Evolutionary conservation across 2,329 filamentous ascomycete genomes (phyloP), one percentile per base, ranked within the genome.

Genomic region (Botryotinia narcissicola): DNA sequence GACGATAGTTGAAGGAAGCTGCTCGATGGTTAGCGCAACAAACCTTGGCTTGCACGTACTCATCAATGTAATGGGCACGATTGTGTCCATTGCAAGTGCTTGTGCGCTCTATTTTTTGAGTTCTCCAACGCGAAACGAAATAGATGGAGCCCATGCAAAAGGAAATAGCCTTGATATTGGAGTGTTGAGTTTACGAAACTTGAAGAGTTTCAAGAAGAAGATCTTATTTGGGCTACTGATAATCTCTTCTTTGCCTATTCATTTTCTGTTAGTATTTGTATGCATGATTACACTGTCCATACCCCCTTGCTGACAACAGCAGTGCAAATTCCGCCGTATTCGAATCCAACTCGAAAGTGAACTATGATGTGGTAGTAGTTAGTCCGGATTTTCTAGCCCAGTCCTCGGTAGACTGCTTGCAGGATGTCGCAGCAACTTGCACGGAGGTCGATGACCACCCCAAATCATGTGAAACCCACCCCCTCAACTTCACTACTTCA

Each of bases 121-220:
- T 20, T 83, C 86, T 0, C 87, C 87, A 0, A 87, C 84, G 1
- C 80, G 87, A 40, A 75, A 78, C 12, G 85, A 89, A 44, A 78
- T 88, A 22, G 84, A 89, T 70, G 75, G 75, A 12, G 86, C 86
- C 0, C 87, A 89, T 79, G 71, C 75, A 0, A 75, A 77, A 64
- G 78, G 81, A 2, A 79, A 76, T 25, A 85, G 83, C 82, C 77
- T 87, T 1, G 83, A 85, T 48, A 83, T 87, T 62, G 85, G 87
- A 0, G 77, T 85, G 3, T 79, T 82, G 10, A 85, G 83, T 48
- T 40, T 82, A 3, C 79, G 83, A 1, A 86, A 85, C 74, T 51
- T 84, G 25, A 74, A 72, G 20, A 69, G 74, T 66, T 73, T 76
- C 63, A 76, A 72, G 63, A 74, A 78, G 70, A 77, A 72, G 44